Base-by-base conservation (phyloP, 164 flowering plant species). In the Santalum album region DNA sequence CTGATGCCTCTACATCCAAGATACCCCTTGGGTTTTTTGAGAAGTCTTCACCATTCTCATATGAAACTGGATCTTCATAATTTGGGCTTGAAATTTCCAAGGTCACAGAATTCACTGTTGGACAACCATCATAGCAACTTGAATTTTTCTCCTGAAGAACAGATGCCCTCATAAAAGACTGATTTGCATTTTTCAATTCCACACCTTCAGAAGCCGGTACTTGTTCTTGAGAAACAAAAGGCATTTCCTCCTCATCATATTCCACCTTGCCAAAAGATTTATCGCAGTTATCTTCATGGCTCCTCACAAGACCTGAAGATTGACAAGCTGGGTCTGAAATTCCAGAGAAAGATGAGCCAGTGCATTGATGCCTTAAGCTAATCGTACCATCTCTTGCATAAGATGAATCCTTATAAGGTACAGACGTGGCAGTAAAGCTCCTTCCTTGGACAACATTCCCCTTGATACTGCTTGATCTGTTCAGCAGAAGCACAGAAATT, bases 361-460 rank as follows among this genome's bases (percentile, higher is more conserved):
- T 51, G 60, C 81, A 9, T 78, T 69, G 72, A 61, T 64, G 86
- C 34, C 34, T 79, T 68, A 74, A 61, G 64, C 86, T 77, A 65
- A 49, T 80, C 24, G 72, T 4, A 60, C 79, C 76, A 23, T 79
- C 86, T 65, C 90, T 79, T 38, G 72, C 64, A 71, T 76, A 83
- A 42, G 86, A 79, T 18, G 70, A 71, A 62, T 87, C 85, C 52
- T 81, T 95, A 70, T 65, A 81, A 54, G 81, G 57, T 32, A 75
- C 72, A 55, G 66, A 72, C 38, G 75, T 58, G 25, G 90, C 87
- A 19, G 76, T 67, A 54, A 79, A 75, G 39, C 72, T 54, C 75
- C 86, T 79, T 26, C 80, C 84, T 63, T 79, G 96, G 60, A 83
- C 65, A 65, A 87, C 71, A 64, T 72, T 82, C 61, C 91, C 84